Percentiles rank a stretch among this genome's conserved stretches.
These are phyloP conservation scores for Geotrichum reessii DNA, from an alignment of 1,139 yeast genomes.

Conservation along the genomic window DNA sequence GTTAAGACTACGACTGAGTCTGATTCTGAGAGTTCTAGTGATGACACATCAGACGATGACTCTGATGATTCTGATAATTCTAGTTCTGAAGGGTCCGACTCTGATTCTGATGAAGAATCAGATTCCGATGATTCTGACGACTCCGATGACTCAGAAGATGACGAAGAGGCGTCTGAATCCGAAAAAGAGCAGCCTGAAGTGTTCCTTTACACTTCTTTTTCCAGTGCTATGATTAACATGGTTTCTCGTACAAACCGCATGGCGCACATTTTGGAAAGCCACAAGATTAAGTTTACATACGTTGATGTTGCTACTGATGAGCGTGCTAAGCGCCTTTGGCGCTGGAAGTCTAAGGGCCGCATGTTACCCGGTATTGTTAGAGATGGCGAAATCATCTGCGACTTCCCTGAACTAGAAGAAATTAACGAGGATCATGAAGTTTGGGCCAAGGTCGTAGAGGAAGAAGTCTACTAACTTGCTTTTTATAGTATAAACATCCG, in stretches of 20 bases:
- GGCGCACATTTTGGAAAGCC: conserved; percentile 39
- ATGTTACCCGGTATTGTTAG: conserved; percentile 86
- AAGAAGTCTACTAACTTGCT: conserved; percentile 16
- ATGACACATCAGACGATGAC: neutral
- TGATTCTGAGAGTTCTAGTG: neutral
- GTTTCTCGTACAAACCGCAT: conserved; percentile 75
- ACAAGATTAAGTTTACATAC: conserved; percentile 13
- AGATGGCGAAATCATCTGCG: conserved; percentile 64
- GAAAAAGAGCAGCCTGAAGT: conserved; percentile 19
- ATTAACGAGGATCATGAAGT: conserved; percentile 15
- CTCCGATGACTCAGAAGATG: conserved; percentile 20
- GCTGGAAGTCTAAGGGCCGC: conserved; percentile 58
- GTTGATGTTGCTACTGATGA: conserved; percentile 18
- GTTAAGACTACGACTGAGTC: neutral
- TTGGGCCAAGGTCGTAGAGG: conserved; percentile 17
- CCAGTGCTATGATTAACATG: conserved; percentile 30
- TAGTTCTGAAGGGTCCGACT: too few species aligned
- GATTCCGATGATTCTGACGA: neutral
- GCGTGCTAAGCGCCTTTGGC: conserved; percentile 15
- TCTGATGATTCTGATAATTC: neutral
- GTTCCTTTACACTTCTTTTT: conserved; percentile 15
- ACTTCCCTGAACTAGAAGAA: conserved; percentile 17
- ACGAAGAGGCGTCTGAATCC: conserved; percentile 16
- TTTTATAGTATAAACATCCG: too few species aligned
- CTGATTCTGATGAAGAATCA: neutral